These are phyloP conservation scores for Calonectria naviculata DNA, from an alignment of 2,329 filamentous ascomycete genomes.

Conservation along the genomic window DNA sequence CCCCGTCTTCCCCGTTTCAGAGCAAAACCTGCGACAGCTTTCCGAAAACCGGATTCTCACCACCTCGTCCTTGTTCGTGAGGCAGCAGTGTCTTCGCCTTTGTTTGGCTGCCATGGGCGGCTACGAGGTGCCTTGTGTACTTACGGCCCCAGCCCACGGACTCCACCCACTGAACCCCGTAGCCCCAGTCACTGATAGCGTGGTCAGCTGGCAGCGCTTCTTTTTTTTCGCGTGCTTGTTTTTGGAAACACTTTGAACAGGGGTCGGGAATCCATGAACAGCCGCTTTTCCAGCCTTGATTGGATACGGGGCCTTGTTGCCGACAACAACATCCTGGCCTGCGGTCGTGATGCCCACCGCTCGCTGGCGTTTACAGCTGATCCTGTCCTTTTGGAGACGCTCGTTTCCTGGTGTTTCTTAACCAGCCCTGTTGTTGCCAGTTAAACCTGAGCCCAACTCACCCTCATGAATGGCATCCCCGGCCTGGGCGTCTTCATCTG, in stretches of 20 bases:
- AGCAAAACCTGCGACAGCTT: conserved; percentile 28
- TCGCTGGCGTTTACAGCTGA: conserved; percentile 28
- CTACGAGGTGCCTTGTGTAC: too few relatives aligned
- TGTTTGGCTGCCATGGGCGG: conserved; percentile 36
- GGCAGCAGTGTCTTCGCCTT: conserved; percentile 25
- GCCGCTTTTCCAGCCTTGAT: conserved; percentile 29
- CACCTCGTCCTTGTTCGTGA: conserved; percentile 17
- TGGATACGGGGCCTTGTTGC: conserved; percentile 25
- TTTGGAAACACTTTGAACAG: conserved; percentile 20
- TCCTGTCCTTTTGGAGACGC: conserved; percentile 31
- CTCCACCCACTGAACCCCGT: conserved; percentile 20
- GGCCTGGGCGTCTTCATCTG: background rate
- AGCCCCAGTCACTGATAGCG: conserved; percentile 1
- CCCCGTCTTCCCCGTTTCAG: conserved; percentile 29
- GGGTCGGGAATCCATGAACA: conserved; percentile 22
- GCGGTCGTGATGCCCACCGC: conserved; percentile 23
- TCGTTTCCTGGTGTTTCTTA: conserved; percentile 25
- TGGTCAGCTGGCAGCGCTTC: conserved; percentile 21
- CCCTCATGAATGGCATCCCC: conserved; percentile 11
- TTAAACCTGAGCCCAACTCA: conserved; percentile 12
- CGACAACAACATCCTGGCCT: conserved; percentile 24
- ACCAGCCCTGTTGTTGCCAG: conserved; percentile 32
- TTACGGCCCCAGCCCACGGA: conserved; percentile 9
- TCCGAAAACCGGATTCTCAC: conserved; percentile 35
- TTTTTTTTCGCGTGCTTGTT: conserved; percentile 15